phyloP scores from a whole-genome alignment of 192 early-diverging fungal species.

The Coemansia sp. region DNA sequence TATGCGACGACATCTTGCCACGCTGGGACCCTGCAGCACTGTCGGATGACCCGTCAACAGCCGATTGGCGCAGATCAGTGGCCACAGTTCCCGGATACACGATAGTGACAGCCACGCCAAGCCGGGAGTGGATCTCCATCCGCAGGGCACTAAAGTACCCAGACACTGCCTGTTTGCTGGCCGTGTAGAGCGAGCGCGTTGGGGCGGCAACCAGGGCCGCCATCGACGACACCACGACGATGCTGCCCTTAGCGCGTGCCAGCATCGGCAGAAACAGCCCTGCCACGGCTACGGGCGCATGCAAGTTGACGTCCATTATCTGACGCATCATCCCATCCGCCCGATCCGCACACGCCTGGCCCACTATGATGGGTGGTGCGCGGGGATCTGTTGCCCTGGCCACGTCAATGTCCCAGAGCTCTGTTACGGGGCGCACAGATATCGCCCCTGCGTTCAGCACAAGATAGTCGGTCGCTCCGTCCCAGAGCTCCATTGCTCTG shows the following conservation, averaged over 20 bases:
- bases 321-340: slow-evolving; percentile 37
- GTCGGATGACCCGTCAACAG: slow-evolving; percentile 54
- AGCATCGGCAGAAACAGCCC: slow-evolving; percentile 60
- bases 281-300: slow-evolving; percentile 57
- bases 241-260: slow-evolving; percentile 36
- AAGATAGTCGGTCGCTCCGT: slow-evolving; percentile 62
- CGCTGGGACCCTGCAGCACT: slow-evolving; percentile 41
- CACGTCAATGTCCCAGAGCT: slow-evolving; percentile 54
- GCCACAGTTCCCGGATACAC: slow-evolving; percentile 74
- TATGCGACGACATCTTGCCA: slow-evolving; percentile 62
- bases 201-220: slow-evolving; percentile 73
- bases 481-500: slow-evolving; percentile 27
- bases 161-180: slow-evolving; percentile 77
- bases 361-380: not conserved
- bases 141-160: slow-evolving; percentile 82
- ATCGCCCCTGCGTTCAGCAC: slow-evolving; percentile 78
- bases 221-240: slow-evolving; percentile 75
- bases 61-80: slow-evolving; percentile 68
- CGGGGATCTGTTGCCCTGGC: not conserved
- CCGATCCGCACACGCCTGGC: slow-evolving; percentile 20
- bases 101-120: slow-evolving; percentile 65
- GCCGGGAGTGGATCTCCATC: slow-evolving; percentile 63
- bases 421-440: slow-evolving; percentile 67
- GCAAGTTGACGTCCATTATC: slow-evolving; percentile 62
- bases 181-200: slow-evolving; percentile 75